Conservation (phyloP, 805 yeast genomes). For the Yamadazyma insecticola region DNA sequence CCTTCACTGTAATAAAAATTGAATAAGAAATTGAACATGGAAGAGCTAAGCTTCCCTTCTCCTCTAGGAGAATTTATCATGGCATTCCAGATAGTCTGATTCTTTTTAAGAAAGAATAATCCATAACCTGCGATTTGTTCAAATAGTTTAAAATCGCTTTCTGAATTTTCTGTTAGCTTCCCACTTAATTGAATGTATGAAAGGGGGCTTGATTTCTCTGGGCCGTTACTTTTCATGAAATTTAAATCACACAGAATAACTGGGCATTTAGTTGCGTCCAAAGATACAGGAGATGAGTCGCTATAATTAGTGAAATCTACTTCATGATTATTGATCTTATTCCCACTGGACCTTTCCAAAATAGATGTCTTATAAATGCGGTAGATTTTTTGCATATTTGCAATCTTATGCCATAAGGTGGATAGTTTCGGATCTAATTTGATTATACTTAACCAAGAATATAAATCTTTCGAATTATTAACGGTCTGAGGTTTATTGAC, state of each 20-base stretch:
- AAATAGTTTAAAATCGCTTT: no score
- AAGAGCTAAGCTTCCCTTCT: background rate
- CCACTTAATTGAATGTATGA: no score
- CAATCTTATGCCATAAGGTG: conserved; percentile 36
- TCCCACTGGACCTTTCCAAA: no score
- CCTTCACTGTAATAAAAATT: conserved; percentile 4
- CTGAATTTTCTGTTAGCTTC: no score
- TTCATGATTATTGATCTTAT: conserved; percentile 15
- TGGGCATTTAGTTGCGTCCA: conserved; percentile 23
- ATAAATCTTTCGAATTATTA: conserved; percentile 8
- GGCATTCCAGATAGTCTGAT: no score
- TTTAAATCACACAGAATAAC: conserved; percentile 38
- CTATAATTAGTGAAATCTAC: conserved; percentile 26
- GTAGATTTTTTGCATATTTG: conserved; percentile 36
- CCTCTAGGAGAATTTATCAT: no score
- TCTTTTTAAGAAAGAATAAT: no score
- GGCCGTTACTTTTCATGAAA: conserved; percentile 17
- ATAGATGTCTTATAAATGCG: conserved; percentile 28
- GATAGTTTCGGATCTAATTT: conserved; percentile 38
- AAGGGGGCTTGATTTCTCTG: background rate
- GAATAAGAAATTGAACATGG: background rate
- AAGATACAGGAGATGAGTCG: conserved; percentile 5
- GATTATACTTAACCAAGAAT: conserved; percentile 37
- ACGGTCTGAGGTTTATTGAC: background rate
- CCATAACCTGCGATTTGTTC: no score